Evolutionary conservation across 2,329 filamentous ascomycete genomes (phyloP).

Genomic region (Cordyceps cicadae): DNA sequence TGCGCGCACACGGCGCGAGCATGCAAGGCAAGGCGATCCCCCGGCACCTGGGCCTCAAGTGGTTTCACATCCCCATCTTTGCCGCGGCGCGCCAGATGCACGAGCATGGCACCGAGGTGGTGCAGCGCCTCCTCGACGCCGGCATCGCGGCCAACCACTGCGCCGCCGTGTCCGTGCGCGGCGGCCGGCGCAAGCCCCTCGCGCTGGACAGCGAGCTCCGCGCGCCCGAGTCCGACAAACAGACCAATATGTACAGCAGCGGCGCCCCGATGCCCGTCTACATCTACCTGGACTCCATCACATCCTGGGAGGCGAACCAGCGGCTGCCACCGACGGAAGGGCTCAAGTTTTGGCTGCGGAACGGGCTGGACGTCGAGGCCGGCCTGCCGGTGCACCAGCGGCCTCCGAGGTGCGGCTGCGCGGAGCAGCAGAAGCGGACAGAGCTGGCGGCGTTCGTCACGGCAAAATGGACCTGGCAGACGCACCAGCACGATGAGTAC

Average conservation of each 20-base stretch:
- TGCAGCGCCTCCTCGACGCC: background rate
- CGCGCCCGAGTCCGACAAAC: background rate
- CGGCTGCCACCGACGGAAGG: background rate
- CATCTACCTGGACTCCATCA: background rate
- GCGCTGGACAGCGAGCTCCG: background rate
- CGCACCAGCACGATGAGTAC: background rate
- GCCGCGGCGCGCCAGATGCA: conserved; percentile 2
- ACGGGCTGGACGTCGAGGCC: background rate
- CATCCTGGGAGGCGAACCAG: background rate
- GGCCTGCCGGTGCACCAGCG: background rate
- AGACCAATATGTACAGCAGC: conserved; percentile 4
- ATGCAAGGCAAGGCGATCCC: background rate
- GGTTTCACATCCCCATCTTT: background rate
- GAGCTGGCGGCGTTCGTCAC: background rate
- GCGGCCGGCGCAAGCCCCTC: background rate
- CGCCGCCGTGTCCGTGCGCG: background rate
- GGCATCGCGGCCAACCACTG: background rate
- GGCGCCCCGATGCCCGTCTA: background rate
- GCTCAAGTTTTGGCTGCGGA: background rate
- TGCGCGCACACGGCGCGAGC: background rate
- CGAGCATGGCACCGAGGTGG: background rate
- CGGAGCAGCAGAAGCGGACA: background rate
- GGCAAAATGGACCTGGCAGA: background rate
- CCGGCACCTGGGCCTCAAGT: background rate
- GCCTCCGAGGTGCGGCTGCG: background rate